Evolutionary conservation across 2,329 filamentous ascomycete species (phyloP), one percentile per base, ranked within the genome.

Genomic region (Stachybotrys chlorohalonatus): DNA sequence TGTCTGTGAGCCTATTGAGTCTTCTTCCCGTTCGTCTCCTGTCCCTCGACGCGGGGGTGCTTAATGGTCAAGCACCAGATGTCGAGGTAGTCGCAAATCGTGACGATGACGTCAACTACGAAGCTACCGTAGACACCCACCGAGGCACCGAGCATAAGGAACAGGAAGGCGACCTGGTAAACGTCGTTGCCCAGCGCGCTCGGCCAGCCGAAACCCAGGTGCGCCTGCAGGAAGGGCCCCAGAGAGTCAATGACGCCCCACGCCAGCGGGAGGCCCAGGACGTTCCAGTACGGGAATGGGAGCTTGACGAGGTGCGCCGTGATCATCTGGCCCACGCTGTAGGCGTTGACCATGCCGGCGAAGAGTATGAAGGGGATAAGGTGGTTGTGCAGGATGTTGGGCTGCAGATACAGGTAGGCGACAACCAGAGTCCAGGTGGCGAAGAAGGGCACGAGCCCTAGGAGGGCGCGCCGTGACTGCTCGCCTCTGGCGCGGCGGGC

Each of bases 51-150:
- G 59, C 80, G 78, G 24, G 82, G 83, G 63, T 97, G 86, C 81
- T 99, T 99, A 75, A 99, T 99, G 1, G 89, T 95, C 68, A 99
- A 77, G 68, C 94, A 99, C 90, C 91, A 97, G 62, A 99, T 99
- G 68, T 99, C 94, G 57, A 97, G 79, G 69, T 95, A 96, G 70
- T 99, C 94, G 73, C 94, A 99, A 63, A 99, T 97, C 32, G 90
- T 95, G 56, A 94, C 90, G 61, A 99, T 96, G 55, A 97, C 92
- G 68, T 97, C 94, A 36, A 95, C 89, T 55, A 97, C 90, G 69
- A 99, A 99, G 70, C 91, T 96, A 57, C 90, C 92, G 73, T 99
- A 96, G n/a, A 97, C 85, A 39, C 94, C 94, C 51, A 96, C 70
- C 0, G 87, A 88, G 56, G 90, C 74, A 30, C 94, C 94, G 30